phyloP scores from a whole-genome alignment of 2,329 filamentous ascomycete genomes.

The Tolypocladium paradoxum region DNA sequence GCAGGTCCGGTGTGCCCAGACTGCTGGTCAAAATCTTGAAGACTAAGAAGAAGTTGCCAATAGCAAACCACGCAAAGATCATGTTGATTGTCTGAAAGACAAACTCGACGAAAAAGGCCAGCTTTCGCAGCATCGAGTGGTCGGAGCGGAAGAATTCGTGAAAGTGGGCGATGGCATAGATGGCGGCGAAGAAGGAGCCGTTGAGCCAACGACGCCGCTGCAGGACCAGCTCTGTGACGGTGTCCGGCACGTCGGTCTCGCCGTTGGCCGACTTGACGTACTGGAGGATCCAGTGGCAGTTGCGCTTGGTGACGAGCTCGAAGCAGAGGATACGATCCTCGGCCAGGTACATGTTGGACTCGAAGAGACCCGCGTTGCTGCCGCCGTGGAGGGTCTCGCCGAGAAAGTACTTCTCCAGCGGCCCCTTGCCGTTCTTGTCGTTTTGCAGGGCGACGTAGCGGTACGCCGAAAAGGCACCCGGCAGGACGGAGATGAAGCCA shows the following conservation, averaged over 20 bases:
- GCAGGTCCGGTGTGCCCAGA: constrained; percentile 55
- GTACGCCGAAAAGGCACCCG: constrained; percentile 97
- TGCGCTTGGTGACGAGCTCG: constrained; percentile 93
- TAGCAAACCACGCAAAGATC: constrained; percentile 97
- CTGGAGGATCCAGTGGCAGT: constrained; percentile 93
- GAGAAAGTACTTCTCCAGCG: constrained; percentile 91
- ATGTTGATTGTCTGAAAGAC: constrained; percentile 91
- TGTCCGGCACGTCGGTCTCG: constrained; percentile 93
- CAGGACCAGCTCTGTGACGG: constrained; percentile 87
- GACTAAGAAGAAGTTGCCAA: constrained; percentile 97
- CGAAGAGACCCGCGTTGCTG: constrained; percentile 89
- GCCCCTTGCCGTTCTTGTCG: constrained; percentile 87
- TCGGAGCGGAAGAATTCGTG: constrained; percentile 92
- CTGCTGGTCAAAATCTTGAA: constrained; percentile 94
- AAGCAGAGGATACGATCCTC: constrained; percentile 99
- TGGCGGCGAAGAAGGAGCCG: constrained; percentile 93
- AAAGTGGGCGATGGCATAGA: constrained; percentile 91
- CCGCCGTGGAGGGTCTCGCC: constrained; percentile 93
- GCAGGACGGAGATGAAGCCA: constrained; percentile 93
- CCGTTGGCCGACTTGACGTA: constrained; percentile 97
- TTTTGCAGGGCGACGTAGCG: constrained; percentile 91
- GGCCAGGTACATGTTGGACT: constrained; percentile 97
- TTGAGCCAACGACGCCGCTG: constrained; percentile 97
- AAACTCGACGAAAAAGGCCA: constrained; percentile 88
- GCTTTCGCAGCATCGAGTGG: constrained; percentile 77